Conservation (phyloP, 2,329 filamentous ascomycete genomes). For the Ophioceras dolichostomum region DNA sequence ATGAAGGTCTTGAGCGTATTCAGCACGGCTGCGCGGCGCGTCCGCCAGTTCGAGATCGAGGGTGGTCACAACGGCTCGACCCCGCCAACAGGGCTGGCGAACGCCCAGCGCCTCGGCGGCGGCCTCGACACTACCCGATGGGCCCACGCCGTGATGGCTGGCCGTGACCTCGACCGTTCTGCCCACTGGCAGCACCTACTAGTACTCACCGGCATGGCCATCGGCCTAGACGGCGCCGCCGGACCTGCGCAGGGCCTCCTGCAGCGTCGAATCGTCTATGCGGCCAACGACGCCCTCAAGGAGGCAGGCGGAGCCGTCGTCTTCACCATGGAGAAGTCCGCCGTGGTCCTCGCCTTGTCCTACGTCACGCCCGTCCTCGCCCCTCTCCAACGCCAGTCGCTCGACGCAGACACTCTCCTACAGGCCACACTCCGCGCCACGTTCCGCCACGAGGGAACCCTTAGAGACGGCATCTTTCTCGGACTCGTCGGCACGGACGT, state of each 20-base stretch:
- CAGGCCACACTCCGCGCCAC: constrained; percentile 35
- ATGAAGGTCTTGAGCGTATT: constrained; percentile 59
- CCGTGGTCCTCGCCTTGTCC: constrained; percentile 60
- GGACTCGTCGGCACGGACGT: not conserved
- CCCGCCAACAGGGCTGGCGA: too few relatives aligned
- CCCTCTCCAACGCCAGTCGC: too few relatives aligned
- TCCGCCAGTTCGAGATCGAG: constrained; percentile 35
- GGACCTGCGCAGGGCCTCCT: constrained; percentile 46
- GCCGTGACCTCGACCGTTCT: constrained; percentile 44
- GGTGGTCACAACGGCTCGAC: not conserved
- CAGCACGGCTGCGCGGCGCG: constrained; percentile 50
- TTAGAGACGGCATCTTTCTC: not conserved
- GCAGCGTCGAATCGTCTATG: constrained; percentile 58
- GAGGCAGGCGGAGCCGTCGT: too few relatives aligned
- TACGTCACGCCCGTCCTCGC: constrained; percentile 64
- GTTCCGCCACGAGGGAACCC: not conserved
- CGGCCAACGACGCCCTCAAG: constrained; percentile 62
- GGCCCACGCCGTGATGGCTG: constrained; percentile 43
- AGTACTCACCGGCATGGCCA: constrained; percentile 65
- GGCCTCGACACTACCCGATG: constrained; percentile 38
- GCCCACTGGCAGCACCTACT: constrained; percentile 73
- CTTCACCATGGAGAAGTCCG: constrained; percentile 30
- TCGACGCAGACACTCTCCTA: constrained; percentile 18
- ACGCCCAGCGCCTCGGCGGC: constrained; percentile 21
- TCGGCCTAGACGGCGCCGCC: constrained; percentile 64